Evolutionary conservation across 2,329 filamentous ascomycete genomes (phyloP), one percentile per base, ranked within the genome.

Genomic region (Claviceps purpurea): DNA sequence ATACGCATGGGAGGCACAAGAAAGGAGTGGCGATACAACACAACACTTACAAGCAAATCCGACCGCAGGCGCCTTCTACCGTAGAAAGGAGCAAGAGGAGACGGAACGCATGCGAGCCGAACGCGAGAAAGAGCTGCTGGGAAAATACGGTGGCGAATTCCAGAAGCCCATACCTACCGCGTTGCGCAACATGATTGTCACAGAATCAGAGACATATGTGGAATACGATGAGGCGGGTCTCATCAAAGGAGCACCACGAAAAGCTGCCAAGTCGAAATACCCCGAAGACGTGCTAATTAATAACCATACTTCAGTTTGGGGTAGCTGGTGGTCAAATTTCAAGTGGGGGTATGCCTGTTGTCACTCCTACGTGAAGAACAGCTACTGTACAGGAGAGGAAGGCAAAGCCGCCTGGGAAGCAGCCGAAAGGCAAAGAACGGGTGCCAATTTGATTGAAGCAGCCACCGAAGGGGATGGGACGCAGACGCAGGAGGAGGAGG

Each of bases 271-370:
- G 66, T 95, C 89, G 42, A 97, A 96, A 65, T 98, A 98, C 63
- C 70, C 83, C 4, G 93, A 98, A 64, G 89, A 98, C 61, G 76
- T 96, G 0, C 72, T 86, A 51, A 78, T 85, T 65, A 91, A 95
- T 72, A 98, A 98, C 63, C 93, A 98, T 69, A 89, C 81, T 3
- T 84, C 85, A 0, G 84, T 95, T 3, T 98, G 89, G 87, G 93
- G 93, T 48, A 95, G 89, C 62, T 98, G 93, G 93, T 98, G 93
- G 93, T 80, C 82, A 50, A 83, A 88, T 63, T 97, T 96, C 70
- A 79, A 85, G 68, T 98, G 93, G 93, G 93, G 93, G 1, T 98
- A 95, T 68, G 79, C 87, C 22, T 98, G 93, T 68, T 98, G 93
- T 72, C 89, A 94, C 65, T 95, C 89, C 0, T 84, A 82, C 22